Evolutionary conservation across 2,329 filamentous ascomycete genomes (phyloP), one percentile per base, ranked within the genome.

Genomic region (Tolypocladium ovalisporum): DNA sequence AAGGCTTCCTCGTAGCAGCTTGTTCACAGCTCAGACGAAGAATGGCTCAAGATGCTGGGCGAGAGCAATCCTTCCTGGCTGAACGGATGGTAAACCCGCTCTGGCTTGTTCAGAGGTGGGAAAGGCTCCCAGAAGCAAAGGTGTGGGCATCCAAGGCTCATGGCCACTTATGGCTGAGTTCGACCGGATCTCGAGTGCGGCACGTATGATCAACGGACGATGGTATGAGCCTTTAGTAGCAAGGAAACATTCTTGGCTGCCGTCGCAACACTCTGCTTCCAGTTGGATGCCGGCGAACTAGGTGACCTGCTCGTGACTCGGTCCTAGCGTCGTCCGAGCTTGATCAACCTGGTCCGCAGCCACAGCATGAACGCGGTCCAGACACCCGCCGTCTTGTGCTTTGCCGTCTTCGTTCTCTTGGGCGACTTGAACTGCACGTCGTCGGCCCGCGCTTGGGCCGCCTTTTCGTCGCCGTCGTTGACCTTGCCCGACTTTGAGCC

Each of bases 311-410:
- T 61, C 57, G 63, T 62, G 15, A 56, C 47, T 47, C 63, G 63
- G 52, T 63, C 60, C 70, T 73, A 74, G 62, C 71, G 71, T 63
- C 70, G 68, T 54, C 72, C 72, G 58, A 75, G 63, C 67, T 73
- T 75, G 58, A 75, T 66, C 58, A 75, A 64, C 56, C 73, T 68
- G n/a, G 83, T 86, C 59, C 83, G 75, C 32, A 87, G 67, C 84
- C 84, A 87, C 57, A 87, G 74, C 54, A 86, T 75, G 63, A 87
- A 85, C 27, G 77, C 78, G 9, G 80, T 84, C 83, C 83, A 87
- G 42, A 82, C 77, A 60, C 79, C 76, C 60, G 81, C 80, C 1
- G 83, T 86, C 71, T 80, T 83, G 62, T 75, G 77, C 73, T 85
- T 86, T 58, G 80, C 75, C 9, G 74, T 74, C 63, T 71, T 76